Evolutionary conservation across 2,329 filamentous ascomycete species (phyloP).

Genomic region (Colletotrichum agaves): DNA sequence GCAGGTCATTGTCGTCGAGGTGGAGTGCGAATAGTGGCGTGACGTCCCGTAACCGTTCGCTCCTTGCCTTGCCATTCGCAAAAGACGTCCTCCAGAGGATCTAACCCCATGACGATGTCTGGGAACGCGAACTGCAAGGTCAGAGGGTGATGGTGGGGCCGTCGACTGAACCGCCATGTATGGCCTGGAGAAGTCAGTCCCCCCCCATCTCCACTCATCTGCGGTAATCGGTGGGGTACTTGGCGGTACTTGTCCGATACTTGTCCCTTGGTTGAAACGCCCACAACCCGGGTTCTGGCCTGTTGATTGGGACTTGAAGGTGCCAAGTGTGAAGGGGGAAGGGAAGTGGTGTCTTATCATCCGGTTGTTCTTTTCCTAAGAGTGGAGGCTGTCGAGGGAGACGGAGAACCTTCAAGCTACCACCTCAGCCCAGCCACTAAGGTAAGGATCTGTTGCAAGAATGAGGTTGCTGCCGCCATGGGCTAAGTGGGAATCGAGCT

Average conservation of each 20-base stretch:
- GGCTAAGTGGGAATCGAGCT: constrained; percentile 2
- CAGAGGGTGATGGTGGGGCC: not conserved
- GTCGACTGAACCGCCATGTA: not conserved
- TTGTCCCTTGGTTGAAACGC: constrained; percentile 24
- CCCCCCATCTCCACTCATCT: not conserved
- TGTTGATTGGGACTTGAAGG: constrained; percentile 18
- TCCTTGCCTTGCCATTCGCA: not conserved
- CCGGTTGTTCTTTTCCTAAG: not conserved
- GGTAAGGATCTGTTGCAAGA: not conserved
- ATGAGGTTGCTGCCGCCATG: not conserved
- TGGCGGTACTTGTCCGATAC: constrained; percentile 5
- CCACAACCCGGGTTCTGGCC: constrained; percentile 14
- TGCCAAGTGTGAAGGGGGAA: constrained; percentile 14
- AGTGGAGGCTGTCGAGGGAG: not conserved
- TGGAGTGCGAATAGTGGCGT: constrained; percentile 3
- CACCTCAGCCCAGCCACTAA: not conserved
- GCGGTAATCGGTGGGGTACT: constrained; percentile 4
- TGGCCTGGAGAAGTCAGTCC: not conserved
- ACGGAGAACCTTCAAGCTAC: not conserved
- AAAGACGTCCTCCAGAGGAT: not conserved
- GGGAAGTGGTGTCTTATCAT: constrained; percentile 21
- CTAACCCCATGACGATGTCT: not conserved
- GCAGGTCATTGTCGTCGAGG: not conserved
- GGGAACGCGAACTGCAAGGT: constrained; percentile 3
- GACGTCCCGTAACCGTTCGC: not conserved